Percentiles rank a stretch among this genome's conserved stretches.
Conservation (phyloP, 1,284 basidiomycete species). For the Tetrapyrgos nigripes region DNA sequence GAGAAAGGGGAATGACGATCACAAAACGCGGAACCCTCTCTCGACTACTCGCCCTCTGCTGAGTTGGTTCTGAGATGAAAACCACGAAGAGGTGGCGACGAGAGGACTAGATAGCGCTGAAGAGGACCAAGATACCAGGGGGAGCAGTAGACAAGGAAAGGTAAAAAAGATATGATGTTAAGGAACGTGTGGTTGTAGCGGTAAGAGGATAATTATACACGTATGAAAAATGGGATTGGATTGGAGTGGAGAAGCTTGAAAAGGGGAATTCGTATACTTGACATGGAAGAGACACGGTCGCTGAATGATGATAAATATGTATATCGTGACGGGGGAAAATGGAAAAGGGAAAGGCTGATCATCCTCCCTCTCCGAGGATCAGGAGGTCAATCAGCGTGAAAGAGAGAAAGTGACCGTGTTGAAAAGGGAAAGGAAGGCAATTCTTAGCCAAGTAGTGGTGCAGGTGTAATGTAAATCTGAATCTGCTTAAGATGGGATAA, state of each 20-base stretch:
- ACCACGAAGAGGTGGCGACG: slow-evolving; percentile 59
- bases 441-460: slow-evolving; percentile 11
- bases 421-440: slow-evolving; percentile 26
- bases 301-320: slow-evolving; percentile 25
- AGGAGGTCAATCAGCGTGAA: slow-evolving; percentile 43
- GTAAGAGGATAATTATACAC: background rate
- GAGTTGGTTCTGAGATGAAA: no score
- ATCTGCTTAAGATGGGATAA: slow-evolving; percentile 2
- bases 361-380: slow-evolving; percentile 24
- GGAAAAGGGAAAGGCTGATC: slow-evolving; percentile 38
- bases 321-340: slow-evolving; percentile 22
- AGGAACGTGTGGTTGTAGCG: slow-evolving; percentile 22
- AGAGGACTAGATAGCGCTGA: slow-evolving; percentile 63
- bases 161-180: slow-evolving; percentile 25
- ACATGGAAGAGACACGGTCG: slow-evolving; percentile 40
- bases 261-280: background rate
- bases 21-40: no score
- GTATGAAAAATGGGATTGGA: slow-evolving; percentile 1
- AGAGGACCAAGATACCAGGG: slow-evolving; percentile 26
- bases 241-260: slow-evolving; percentile 1
- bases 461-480: slow-evolving; percentile 11
- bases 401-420: slow-evolving; percentile 75
- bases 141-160: slow-evolving; percentile 24
- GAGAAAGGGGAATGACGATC: no score
- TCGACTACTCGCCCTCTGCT: no score